Evolutionary conservation across 352 stramenopile species (phyloP).

Genomic region (Phytophthora pseudosyringae): DNA sequence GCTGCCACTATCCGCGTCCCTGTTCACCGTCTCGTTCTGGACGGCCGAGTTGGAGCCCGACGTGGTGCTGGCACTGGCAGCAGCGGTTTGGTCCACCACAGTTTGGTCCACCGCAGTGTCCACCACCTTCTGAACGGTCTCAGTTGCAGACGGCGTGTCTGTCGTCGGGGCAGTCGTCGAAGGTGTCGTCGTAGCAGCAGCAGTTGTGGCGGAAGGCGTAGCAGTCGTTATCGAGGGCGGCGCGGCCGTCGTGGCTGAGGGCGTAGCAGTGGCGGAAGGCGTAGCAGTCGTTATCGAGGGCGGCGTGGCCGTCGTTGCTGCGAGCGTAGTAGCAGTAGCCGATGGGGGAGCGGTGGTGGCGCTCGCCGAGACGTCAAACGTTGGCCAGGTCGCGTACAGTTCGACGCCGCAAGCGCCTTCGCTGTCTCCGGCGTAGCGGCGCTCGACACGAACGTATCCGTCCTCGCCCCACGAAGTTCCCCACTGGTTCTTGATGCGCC

Average conservation of each 20-base stretch:
- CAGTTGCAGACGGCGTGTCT: slow-evolving; percentile 19
- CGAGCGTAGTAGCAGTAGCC: slow-evolving; percentile 12
- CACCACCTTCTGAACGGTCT: not conserved
- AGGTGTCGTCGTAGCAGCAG: slow-evolving; percentile 9
- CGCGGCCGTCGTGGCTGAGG: slow-evolving; percentile 13
- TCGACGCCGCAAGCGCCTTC: slow-evolving; percentile 71
- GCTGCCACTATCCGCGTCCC: too few relatives aligned
- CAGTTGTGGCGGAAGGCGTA: slow-evolving; percentile 18
- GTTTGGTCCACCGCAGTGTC: slow-evolving; percentile 4
- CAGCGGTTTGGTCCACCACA: slow-evolving; percentile 7
- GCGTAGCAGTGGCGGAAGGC: slow-evolving; percentile 17
- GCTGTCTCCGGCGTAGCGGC: slow-evolving; percentile 46
- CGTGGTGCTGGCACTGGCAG: not conserved
- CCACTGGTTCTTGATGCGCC: slow-evolving; percentile 83
- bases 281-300: slow-evolving; percentile 12
- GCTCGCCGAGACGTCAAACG: slow-evolving; percentile 38
- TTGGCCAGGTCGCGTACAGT: slow-evolving; percentile 61
- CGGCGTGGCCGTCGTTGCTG: slow-evolving; percentile 13
- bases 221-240: slow-evolving; percentile 13
- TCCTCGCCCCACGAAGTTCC: slow-evolving; percentile 69
- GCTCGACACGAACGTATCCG: slow-evolving; percentile 72
- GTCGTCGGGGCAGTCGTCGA: slow-evolving; percentile 3
- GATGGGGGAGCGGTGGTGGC: slow-evolving; percentile 17
- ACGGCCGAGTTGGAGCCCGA: slow-evolving; percentile 16
- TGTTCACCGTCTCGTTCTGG: slow-evolving; percentile 15